A percentile compares a stretch with the other conserved stretches of the same genome.
Conservation (phyloP, 2,329 filamentous ascomycete genomes). For the Cercospora zeina region DNA sequence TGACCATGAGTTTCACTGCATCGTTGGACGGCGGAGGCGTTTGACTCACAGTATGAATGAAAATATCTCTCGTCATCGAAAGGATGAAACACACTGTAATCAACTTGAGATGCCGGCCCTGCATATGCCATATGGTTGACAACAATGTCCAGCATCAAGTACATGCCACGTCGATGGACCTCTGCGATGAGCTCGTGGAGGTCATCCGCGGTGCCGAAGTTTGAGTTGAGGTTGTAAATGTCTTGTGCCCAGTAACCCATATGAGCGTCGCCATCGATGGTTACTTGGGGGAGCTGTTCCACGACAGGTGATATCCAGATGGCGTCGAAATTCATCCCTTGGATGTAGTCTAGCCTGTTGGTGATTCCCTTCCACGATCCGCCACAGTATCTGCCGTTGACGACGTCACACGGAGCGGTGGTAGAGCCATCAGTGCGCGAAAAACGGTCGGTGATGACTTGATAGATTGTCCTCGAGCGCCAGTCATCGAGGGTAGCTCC, state of each 20-base stretch:
- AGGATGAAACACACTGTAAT: conserved; percentile 56
- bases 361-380: conserved; percentile 48
- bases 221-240: conserved; percentile 56
- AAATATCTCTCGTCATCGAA: conserved; percentile 61
- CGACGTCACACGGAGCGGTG: conserved; percentile 33
- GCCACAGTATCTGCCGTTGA: conserved; percentile 39
- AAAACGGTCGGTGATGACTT: conserved; percentile 46
- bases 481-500: conserved; percentile 43
- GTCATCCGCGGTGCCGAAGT: conserved; percentile 61
- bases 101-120: conserved; percentile 40
- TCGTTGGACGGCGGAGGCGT: background rate
- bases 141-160: conserved; percentile 62
- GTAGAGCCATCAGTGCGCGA: conserved; percentile 34
- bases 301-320: conserved; percentile 54
- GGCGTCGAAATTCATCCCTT: conserved; percentile 46
- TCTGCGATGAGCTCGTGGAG: conserved; percentile 58
- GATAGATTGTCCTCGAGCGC: conserved; percentile 44
- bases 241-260: conserved; percentile 58
- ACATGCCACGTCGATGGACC: conserved; percentile 58
- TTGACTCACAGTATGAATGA: conserved; percentile 56
- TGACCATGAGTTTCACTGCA: background rate
- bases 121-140: conserved; percentile 52
- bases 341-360: conserved; percentile 48
- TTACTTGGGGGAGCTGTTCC: conserved; percentile 46
- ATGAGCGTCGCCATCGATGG: conserved; percentile 48